Base-by-base conservation (phyloP, 2,329 filamentous ascomycete species). In the Botrytis aclada region DNA sequence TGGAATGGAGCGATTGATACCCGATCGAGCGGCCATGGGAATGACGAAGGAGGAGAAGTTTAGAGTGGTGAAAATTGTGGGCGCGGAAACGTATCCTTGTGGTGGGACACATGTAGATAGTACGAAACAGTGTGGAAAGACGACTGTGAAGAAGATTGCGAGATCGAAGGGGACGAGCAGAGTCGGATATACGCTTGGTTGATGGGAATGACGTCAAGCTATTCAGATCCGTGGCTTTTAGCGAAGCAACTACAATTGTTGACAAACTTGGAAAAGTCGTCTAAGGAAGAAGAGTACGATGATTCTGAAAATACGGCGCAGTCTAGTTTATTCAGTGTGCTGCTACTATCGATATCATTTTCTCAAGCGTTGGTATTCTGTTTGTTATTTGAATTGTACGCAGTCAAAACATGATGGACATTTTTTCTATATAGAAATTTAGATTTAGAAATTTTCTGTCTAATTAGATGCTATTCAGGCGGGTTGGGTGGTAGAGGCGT, bases 91-190 rank as follows among this genome's bases (percentile, higher is more conserved):
- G 39, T 93, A 94, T 83, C 91, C 92, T 1, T 94, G 92, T 80
- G 92, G 92, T 12, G 92, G 92, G 0, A 94, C 92, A 39, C 92
- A 94, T 83, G 91, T 93, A 5, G 83, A 86, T 43, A 86, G 82
- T 29, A 91, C 89, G 32, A 84, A 86, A 73, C 76, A 85, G 74
- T 89, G 87, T 77, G 89, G 90, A 0, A 85, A 86, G 79, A 88
- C 89, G 8, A 87, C 83, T 4, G 89, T 93, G 6, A 90, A 86
- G 83, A 92, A 91, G 83, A 90, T 94, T 71, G 85, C 85, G 75
- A 85, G 90, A 80, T 85, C 84, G 70, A 92, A 91, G 80, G 90
- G 91, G 4, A 85, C 83, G 16, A 91, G 87, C 71, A 85, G 88
- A 76, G 87, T 93, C 3, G 75, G 72, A 20, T 80, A 80, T 70